phyloP scores from a whole-genome alignment of 306 rosid species.

The Alnus rubra region DNA sequence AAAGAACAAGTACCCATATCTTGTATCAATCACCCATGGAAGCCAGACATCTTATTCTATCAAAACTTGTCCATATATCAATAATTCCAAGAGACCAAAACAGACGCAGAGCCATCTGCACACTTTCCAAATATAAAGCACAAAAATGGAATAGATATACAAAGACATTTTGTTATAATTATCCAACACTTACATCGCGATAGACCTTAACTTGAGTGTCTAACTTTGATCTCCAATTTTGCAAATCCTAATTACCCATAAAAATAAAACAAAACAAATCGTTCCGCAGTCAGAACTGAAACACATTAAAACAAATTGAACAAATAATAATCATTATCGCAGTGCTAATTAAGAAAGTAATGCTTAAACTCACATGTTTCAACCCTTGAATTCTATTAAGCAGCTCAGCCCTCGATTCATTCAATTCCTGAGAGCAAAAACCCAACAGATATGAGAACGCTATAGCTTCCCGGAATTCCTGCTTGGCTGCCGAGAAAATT shows the following conservation, averaged over 20 bases:
- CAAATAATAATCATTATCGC: slow-evolving; percentile 8
- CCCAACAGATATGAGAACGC: not conserved
- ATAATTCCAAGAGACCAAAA: not conserved
- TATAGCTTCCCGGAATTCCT: not conserved
- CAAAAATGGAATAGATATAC: not conserved
- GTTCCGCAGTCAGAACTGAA: not conserved
- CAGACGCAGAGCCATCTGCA: not conserved
- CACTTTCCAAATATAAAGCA: not conserved
- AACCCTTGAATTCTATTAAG: slow-evolving; percentile 74
- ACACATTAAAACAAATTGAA: slow-evolving; percentile 9
- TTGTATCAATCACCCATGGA: not conserved
- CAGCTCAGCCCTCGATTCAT: slow-evolving; percentile 89
- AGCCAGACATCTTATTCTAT: not conserved
- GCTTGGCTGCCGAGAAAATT: not conserved
- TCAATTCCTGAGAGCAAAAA: slow-evolving; percentile 65
- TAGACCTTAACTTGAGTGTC: slow-evolving; percentile 86
- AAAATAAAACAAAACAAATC: slow-evolving; percentile 6
- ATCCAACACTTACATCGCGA: slow-evolving; percentile 66
- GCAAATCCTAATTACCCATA: slow-evolving; percentile 68
- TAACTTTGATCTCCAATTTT: slow-evolving; percentile 84
- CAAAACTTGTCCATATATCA: not conserved
- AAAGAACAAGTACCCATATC: not conserved
- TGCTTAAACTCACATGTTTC: slow-evolving; percentile 60
- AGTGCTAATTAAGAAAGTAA: not conserved
- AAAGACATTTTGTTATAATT: not conserved